Conservation (phyloP, 768 basidiomycete genomes). For the Psilocybe tampanensis region DNA sequence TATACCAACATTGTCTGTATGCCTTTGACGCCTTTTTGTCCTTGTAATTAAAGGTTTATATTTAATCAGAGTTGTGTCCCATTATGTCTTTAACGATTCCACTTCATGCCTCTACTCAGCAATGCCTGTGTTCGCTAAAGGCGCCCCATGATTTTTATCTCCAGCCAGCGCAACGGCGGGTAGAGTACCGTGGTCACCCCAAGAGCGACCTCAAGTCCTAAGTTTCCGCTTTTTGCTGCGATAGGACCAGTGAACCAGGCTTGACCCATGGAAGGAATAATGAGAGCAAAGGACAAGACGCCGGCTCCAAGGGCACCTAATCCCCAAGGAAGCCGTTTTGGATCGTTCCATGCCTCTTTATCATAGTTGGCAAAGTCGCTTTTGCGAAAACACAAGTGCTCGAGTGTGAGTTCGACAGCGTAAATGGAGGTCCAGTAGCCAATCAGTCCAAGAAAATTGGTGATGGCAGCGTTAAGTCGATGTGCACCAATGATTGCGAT, state of each 20-base stretch:
- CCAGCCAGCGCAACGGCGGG: constrained; percentile 54
- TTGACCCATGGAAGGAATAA: constrained; percentile 74
- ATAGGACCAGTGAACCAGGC: constrained; percentile 82
- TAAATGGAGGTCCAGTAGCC: constrained; percentile 69
- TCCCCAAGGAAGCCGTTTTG: constrained; percentile 63
- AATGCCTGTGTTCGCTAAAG: background rate
- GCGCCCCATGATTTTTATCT: constrained; percentile 34
- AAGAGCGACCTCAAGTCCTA: constrained; percentile 83
- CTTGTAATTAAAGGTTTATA: too few relatives aligned
- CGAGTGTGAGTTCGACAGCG: constrained; percentile 58
- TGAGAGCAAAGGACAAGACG: constrained; percentile 54
- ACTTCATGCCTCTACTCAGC: background rate
- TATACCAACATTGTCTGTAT: too few relatives aligned
- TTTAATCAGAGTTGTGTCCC: too few relatives aligned
- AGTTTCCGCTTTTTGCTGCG: constrained; percentile 68
- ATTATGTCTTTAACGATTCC: background rate
- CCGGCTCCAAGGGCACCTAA: constrained; percentile 62
- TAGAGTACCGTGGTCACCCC: constrained; percentile 56
- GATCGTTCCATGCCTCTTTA: constrained; percentile 56
- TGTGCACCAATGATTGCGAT: constrained; percentile 74
- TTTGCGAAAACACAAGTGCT: constrained; percentile 68
- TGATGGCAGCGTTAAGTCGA: constrained; percentile 66
- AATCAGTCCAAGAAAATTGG: constrained; percentile 73
- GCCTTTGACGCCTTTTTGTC: too few relatives aligned
- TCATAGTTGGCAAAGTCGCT: constrained; percentile 56